These are phyloP conservation scores for Podosphaera xanthii DNA, from an alignment of 2,329 filamentous ascomycete species.

Conservation along the genomic window DNA sequence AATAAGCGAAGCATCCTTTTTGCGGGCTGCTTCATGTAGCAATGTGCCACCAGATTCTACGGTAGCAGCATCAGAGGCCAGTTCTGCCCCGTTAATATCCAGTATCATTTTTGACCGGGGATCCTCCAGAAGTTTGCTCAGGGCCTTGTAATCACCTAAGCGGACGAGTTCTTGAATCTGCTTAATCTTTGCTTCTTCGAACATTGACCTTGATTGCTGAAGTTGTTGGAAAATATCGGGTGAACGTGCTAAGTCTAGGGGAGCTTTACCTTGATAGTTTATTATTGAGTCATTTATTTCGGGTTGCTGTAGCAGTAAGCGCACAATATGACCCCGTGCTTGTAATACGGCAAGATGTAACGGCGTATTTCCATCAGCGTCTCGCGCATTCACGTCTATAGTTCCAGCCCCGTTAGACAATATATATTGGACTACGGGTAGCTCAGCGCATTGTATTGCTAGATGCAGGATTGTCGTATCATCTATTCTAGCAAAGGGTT, in stretches of 20 bases:
- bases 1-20: slow-evolving; percentile 67
- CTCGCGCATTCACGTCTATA: slow-evolving; percentile 70
- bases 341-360: slow-evolving; percentile 72
- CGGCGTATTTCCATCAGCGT: slow-evolving; percentile 85
- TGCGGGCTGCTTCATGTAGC: slow-evolving; percentile 78
- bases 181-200: slow-evolving; percentile 65
- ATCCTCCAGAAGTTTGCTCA: slow-evolving; percentile 67
- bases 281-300: slow-evolving; percentile 71
- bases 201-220: slow-evolving; percentile 73
- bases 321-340: slow-evolving; percentile 59
- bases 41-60: slow-evolving; percentile 71
- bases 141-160: slow-evolving; percentile 47
- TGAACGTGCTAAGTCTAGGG: slow-evolving; percentile 71
- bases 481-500: slow-evolving; percentile 27
- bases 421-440: slow-evolving; percentile 84
- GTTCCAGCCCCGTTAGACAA: slow-evolving; percentile 45
- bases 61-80: slow-evolving; percentile 60
- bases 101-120: slow-evolving; percentile 64
- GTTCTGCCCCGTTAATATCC: slow-evolving; percentile 79
- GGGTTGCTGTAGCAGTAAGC: slow-evolving; percentile 58
- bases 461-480: slow-evolving; percentile 84
- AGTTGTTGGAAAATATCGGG: slow-evolving; percentile 92
- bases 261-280: slow-evolving; percentile 66
- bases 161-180: slow-evolving; percentile 63
- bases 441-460: slow-evolving; percentile 85